Conservation (phyloP, 345 rosid genomes). For the Hibiscus trionum region DNA sequence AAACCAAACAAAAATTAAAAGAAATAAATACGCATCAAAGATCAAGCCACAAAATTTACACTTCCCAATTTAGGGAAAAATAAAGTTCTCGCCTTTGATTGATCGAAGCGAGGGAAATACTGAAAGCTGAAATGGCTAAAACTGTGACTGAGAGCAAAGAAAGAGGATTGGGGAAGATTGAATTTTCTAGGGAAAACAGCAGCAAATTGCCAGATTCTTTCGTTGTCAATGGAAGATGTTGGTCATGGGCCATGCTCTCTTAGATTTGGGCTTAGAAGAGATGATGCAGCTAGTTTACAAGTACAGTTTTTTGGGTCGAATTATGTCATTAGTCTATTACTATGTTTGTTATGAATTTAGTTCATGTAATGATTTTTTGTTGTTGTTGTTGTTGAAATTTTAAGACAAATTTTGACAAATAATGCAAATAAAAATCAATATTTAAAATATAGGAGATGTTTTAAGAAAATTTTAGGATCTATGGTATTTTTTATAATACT, state of each 20-base stretch:
- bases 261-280: not conserved
- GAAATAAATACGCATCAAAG: not conserved
- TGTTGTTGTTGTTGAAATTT: too few species aligned
- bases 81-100: not conserved
- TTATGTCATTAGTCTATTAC: too few species aligned
- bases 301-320: not conserved
- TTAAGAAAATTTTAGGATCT: too few species aligned
- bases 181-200: not conserved
- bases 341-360: too few species aligned
- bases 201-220: not conserved
- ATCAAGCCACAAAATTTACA: not conserved
- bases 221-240: not conserved
- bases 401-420: too few species aligned
- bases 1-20: not conserved
- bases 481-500: too few species aligned
- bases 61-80: not conserved
- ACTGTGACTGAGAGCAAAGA: not conserved
- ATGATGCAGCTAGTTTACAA: not conserved
- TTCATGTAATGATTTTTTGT: too few species aligned
- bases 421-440: too few species aligned
- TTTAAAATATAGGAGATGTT: too few species aligned
- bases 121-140: not conserved
- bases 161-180: not conserved
- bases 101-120: not conserved
- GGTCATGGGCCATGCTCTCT: not conserved